Base-by-base conservation (phyloP, 2,329 filamentous ascomycete species). In the Lecanoromycetidae sp. region DNA sequence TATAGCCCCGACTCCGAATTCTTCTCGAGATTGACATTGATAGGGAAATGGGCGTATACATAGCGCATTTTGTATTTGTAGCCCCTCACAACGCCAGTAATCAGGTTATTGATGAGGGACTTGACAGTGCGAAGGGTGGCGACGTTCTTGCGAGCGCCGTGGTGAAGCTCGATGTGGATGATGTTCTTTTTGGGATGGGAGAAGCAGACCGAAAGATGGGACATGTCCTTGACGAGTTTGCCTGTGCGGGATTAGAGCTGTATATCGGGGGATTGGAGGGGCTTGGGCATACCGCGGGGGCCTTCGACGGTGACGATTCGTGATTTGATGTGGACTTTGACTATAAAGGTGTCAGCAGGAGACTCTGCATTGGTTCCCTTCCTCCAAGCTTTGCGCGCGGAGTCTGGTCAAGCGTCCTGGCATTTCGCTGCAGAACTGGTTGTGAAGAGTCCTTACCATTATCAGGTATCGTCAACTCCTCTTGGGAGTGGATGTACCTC, bases 41-140 rank as follows among this genome's bases (percentile, higher is more conserved):
- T 98, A 74, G 91, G 91, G 70, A 98, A 98, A 83, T 98, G 91
- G 70, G 91, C 91, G 72, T 98, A 98, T 73, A 98, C 91, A 77
- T 98, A 98, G 66, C 93, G 87, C 90, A 98, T 96, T 86, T 98
- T 98, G 84, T 98, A 98, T 78, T 93, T 93, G 86, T 84, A 98
- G 61, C 91, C 91, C 79, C 90, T 94, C 70, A 91, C 98, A 60
- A 98, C 91, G 71, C 91, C 91, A 64, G 88, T 82, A 72, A 98
- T 85, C 75, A 98, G 71, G 84, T 98, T 98, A 80, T 93, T 86
- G 79, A 98, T 94, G 73, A 96, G 72, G 58, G 90, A 90, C 67
- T 87, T 87, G 75, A 98, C 91, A 65, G 91, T 98, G 65, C 91
- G 87, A 72, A 98, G 87, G 61, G 90, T 86, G 66, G 91, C 91